Base-by-base conservation (phyloP, 2,329 filamentous ascomycete species). In the Corniculantispora saksenae region DNA sequence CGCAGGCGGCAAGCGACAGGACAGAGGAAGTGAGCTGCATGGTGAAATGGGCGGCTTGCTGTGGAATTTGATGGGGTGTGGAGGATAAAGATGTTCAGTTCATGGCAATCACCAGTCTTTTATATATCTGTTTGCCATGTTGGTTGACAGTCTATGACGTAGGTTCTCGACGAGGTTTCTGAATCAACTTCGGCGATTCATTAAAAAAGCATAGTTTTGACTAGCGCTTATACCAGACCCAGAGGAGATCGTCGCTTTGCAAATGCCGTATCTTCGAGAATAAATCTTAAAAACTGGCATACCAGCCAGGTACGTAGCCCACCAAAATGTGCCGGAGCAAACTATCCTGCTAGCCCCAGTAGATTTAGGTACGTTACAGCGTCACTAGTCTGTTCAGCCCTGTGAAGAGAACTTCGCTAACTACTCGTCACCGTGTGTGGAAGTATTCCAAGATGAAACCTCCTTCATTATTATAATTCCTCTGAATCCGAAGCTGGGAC, bases 191-290 rank as follows among this genome's bases (percentile, higher is more conserved):
- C 32, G n/a, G 32, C 45, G 47, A 40, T 47, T 51, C 29, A 51
- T 40, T 21, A n/a, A 38, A 35, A 10, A 9, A 25, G 57, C 15
- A 48, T 23, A n/a, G 21, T 10, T 25, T 21, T 25, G 15, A 27
- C 58, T 61, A 61, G 58, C 51, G 58, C 58, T 61, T 61, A 61
- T 61, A 48, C 40, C 25, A 29, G 29, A 21, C 21, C 9, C 45
- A 61, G 45, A 40, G 27, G 6, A 13, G 58, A 61, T 61, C 58
- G 29, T 15, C 57, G 29, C 9, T 6, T 21, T 50, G 2, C 19
- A 38, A 50, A 38, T 38, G 57, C 57, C 29, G 43, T 60, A n/a
- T 23, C 15, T 51, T 40, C 8, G 21, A 51, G 56, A 23, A 48
- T n/a, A 59, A 59, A 48, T 61, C 43, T 29, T 61, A 38, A 43